These are phyloP conservation scores for Ustilago sp. DNA, from an alignment of 1,284 basidiomycete species.

Conservation along the genomic window DNA sequence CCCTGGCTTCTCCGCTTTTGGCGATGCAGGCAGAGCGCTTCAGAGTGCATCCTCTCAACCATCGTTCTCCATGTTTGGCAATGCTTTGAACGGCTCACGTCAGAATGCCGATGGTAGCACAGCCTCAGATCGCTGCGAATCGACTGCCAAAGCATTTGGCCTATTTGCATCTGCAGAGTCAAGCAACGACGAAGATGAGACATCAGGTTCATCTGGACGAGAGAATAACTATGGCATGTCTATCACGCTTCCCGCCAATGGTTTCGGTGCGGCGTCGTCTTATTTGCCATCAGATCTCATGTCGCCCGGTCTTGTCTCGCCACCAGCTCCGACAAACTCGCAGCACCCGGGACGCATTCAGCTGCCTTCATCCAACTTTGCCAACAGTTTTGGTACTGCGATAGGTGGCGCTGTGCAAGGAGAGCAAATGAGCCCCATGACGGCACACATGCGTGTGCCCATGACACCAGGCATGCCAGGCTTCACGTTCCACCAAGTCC, in stretches of 20 bases:
- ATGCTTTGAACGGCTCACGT: conserved; percentile 6
- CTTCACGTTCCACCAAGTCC: conserved; percentile 70
- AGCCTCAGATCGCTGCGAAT: conserved; percentile 3
- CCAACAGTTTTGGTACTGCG: conserved; percentile 28
- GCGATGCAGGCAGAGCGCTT: conserved; percentile 12
- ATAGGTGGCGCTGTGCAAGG: not conserved
- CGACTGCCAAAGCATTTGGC: conserved; percentile 19
- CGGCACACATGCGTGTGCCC: conserved; percentile 52
- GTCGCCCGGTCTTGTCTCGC: conserved; percentile 50
- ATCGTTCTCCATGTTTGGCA: conserved; percentile 20
- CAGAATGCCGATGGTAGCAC: conserved; percentile 2
- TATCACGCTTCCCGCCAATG: conserved; percentile 37
- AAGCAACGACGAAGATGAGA: not conserved
- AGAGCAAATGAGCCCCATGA: conserved; percentile 40
- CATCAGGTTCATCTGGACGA: not conserved
- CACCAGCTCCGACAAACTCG: conserved; percentile 23
- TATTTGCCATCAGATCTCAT: conserved; percentile 51
- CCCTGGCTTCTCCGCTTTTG: conserved; percentile 30
- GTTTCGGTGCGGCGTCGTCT: conserved; percentile 37
- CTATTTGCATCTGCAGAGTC: conserved; percentile 10
- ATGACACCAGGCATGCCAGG: conserved; percentile 71
- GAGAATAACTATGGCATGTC: conserved; percentile 41
- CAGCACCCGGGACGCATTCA: conserved; percentile 62
- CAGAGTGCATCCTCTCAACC: conserved; percentile 12
- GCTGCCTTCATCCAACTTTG: conserved; percentile 51